Base-by-base conservation (phyloP, 805 yeast genomes). In the Hanseniaspora thailandica region DNA sequence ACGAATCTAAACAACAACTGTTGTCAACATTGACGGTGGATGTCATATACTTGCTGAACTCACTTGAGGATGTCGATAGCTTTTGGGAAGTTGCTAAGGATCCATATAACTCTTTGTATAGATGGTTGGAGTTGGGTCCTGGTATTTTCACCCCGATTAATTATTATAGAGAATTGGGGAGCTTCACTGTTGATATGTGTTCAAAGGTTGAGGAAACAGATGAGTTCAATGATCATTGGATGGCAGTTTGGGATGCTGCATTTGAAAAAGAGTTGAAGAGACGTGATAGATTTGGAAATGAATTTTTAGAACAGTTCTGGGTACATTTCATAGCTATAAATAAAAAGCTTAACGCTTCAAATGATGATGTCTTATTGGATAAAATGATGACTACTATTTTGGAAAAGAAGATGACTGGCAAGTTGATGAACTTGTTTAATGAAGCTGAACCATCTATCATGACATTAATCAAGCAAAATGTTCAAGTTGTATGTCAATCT, bases 11-110 rank as follows among this genome's bases (percentile, higher is more conserved):
- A 57, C 76, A 2, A 76, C 76, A 57, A 70, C 45, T 50, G 13
- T 22, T 50, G 5, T 50, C 83, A 0, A 60, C 71, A 5, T 55
- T 76, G 1, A 66, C 80, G 1, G 60, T 78, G 1, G 74, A 76
- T 13, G 72, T 81, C 12, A 58, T 83, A 58, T 71, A 73, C 13
- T 68, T 79, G 0, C 59, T 82, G 34, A 64, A 70, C 3, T 59
- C 67, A 0, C 58, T 82, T 26, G 71, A 76, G 15, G 62, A 64
- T n/a, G 65, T 71, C 41, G 75, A 77, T 56, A 69, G 73, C 17
- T 69, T 82, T 46, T 81, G 86, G 82, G 65, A 71, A 3, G 76
- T 74, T 58, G 71, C 69, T 20, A 82, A 81, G 54, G 66, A 67
- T 3, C 58, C 78, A 1, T 69, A 71, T 17, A 71, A 70, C 3